Percentiles rank a stretch among this genome's conserved stretches.
Evolutionary conservation across 352 stramenopile species (phyloP).

Genomic region (Phytophthora podocarpi): DNA sequence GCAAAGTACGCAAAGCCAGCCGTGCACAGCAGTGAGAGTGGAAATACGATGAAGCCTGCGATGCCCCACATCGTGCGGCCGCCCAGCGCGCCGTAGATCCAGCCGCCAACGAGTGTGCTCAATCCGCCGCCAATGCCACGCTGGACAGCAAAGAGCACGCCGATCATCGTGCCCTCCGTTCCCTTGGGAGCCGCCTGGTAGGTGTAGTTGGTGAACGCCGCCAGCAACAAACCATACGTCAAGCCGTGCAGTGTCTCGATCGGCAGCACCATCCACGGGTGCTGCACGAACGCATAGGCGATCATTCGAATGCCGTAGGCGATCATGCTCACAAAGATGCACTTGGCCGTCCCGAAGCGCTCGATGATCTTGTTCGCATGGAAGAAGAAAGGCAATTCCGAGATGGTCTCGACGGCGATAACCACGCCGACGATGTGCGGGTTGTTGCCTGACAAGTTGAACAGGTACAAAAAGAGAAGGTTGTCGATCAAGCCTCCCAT

Average conservation of each 20-base stretch:
- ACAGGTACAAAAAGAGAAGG: constrained; percentile 43
- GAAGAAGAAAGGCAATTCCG: constrained; percentile 55
- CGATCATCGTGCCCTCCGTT: constrained; percentile 49
- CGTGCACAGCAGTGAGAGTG: constrained; percentile 28
- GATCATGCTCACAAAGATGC: constrained; percentile 38
- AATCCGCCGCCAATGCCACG: constrained; percentile 39
- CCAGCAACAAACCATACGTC: constrained; percentile 45
- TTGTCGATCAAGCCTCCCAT: constrained; percentile 42
- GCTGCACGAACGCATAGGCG: constrained; percentile 40
- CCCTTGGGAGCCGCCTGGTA: constrained; percentile 42
- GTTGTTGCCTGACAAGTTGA: constrained; percentile 42
- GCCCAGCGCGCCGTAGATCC: constrained; percentile 43
- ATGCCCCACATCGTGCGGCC: constrained; percentile 46
- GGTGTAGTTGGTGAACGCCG: constrained; percentile 51
- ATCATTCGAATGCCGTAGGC: constrained; percentile 47
- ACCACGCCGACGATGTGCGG: constrained; percentile 45
- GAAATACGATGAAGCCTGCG: constrained; percentile 41
- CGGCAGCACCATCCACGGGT: constrained; percentile 44
- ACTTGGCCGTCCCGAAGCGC: constrained; percentile 40
- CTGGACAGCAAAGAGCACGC: constrained; percentile 44
- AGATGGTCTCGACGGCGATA: constrained; percentile 44
- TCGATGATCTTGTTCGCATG: constrained; percentile 52
- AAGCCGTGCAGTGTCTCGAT: constrained; percentile 49
- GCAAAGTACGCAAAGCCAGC: constrained; percentile 37
- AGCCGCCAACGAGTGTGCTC: constrained; percentile 44